Evolutionary conservation across 305 asterid species (phyloP), one percentile per base, ranked within the genome.

Genomic region (Fraxinus nigra): DNA sequence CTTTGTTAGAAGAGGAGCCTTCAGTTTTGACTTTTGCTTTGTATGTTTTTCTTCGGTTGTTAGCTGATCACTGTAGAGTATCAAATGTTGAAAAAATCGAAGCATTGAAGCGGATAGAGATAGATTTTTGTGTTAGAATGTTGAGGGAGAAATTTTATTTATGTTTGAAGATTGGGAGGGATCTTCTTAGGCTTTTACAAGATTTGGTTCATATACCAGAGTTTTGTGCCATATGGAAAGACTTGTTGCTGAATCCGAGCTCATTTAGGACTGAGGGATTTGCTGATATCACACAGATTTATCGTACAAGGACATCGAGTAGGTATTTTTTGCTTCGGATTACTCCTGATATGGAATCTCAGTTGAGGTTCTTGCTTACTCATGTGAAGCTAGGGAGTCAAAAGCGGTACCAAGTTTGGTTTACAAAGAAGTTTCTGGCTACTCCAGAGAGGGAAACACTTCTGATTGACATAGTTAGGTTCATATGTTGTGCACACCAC

Each of bases 261-360:
- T 80, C 87, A 37, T 92, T 93, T 77, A 84, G 85, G 59, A 79
- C 63, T 10, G 85, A 61, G 78, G 96, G 87, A 9, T 93, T 92
- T 86, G 77, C 22, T 33, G 95, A 91, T 85, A 85, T 95, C 70
- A 86, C 90, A 1, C 92, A 88, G 88, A 80, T 92, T 56, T 93
- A 95, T 78, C 76, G 75, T 37, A 56, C 83, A 7, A 81, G 89
- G 79, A 93, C 99, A 78, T 85, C 96, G 8, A 89, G 85, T 79
- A 84, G 86, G 85, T 93, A 93, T 79, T 91, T 92, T 89, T 82
- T 85, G 83, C 97, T 95, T 77, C 87, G 97, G 81, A 80, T 93
- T 78, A 90, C 92, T 82, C 99, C 99, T 18, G 97, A 93, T 85
- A 93, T 93, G 97, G 99, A 95, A 86, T 86, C 89, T 7, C 93